These are phyloP conservation scores for Tieghemiomyces parasiticus DNA, from an alignment of 192 early-diverging fungal genomes.

Conservation along the genomic window DNA sequence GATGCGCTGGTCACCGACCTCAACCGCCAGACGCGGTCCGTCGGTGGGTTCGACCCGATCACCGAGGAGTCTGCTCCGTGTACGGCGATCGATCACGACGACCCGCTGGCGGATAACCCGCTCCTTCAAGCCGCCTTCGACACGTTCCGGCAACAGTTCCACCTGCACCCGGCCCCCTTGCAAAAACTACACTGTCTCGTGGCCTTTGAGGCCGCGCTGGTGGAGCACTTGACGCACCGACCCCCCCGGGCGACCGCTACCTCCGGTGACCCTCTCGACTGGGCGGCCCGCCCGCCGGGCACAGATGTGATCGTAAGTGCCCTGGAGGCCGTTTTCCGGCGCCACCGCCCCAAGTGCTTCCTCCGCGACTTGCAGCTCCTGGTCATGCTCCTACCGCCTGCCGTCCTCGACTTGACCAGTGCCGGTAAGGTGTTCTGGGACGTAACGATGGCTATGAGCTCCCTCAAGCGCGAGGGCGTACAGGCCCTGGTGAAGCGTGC, in stretches of 20 bases:
- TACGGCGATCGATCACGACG: neutral
- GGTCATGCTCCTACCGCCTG: neutral
- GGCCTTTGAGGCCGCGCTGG: neutral
- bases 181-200: neutral
- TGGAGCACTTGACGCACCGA: conserved; percentile 3
- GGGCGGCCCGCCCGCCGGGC: neutral
- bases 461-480: conserved; percentile 4
- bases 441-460: neutral
- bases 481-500: conserved; percentile 3
- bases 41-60: neutral
- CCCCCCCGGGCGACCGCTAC: neutral
- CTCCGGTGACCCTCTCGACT: neutral
- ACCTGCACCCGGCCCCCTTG: conserved; percentile 10
- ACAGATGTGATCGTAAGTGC: neutral
- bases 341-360: conserved; percentile 8
- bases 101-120: neutral
- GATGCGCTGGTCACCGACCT: neutral
- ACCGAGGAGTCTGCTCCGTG: neutral
- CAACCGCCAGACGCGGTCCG: neutral
- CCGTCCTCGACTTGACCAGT: conserved; percentile 4
- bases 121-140: conserved; percentile 2
- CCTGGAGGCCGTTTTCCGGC: conserved; percentile 1
- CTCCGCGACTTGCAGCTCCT: conserved; percentile 2
- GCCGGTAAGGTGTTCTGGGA: conserved; percentile 9
- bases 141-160: conserved; percentile 7